Evolutionary conservation across 2,329 filamentous ascomycete genomes (phyloP).

Genomic region (Fusarium fujikuroi): DNA sequence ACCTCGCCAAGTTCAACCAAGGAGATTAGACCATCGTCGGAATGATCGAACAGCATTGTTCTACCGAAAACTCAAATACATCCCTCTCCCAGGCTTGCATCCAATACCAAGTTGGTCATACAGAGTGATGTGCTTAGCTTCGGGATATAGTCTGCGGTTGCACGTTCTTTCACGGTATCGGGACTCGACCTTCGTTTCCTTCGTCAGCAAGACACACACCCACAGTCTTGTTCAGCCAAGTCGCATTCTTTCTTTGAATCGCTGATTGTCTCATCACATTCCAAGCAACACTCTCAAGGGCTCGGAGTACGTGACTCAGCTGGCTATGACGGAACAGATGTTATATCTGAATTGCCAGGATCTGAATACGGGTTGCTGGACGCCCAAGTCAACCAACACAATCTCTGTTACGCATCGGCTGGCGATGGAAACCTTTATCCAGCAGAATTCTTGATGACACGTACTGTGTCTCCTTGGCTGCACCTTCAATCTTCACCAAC

Average conservation of each 20-base stretch:
- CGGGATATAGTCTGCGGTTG: slow-evolving; percentile 55
- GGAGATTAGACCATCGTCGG: slow-evolving; percentile 53
- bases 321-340: neutral
- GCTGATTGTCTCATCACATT: slow-evolving; percentile 61
- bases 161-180: slow-evolving; percentile 57
- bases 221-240: slow-evolving; percentile 53
- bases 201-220: slow-evolving; percentile 49
- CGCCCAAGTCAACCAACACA: slow-evolving; percentile 22
- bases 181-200: slow-evolving; percentile 52
- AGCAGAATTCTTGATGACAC: slow-evolving; percentile 34
- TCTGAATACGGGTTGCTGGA: neutral
- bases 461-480: slow-evolving; percentile 41
- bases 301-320: slow-evolving; percentile 44
- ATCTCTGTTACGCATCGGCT: slow-evolving; percentile 41
- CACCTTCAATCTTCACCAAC: slow-evolving; percentile 44
- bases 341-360: neutral
- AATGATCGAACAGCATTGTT: slow-evolving; percentile 49
- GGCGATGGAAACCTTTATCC: slow-evolving; percentile 44
- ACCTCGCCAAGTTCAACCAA: slow-evolving; percentile 46
- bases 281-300: slow-evolving; percentile 54
- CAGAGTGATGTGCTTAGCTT: slow-evolving; percentile 58
- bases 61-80: slow-evolving; percentile 56
- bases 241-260: slow-evolving; percentile 44
- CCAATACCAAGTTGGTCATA: slow-evolving; percentile 52
- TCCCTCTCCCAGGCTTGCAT: slow-evolving; percentile 55